Conservation (phyloP, 768 basidiomycete species). For the Boletus reticulatus region DNA sequence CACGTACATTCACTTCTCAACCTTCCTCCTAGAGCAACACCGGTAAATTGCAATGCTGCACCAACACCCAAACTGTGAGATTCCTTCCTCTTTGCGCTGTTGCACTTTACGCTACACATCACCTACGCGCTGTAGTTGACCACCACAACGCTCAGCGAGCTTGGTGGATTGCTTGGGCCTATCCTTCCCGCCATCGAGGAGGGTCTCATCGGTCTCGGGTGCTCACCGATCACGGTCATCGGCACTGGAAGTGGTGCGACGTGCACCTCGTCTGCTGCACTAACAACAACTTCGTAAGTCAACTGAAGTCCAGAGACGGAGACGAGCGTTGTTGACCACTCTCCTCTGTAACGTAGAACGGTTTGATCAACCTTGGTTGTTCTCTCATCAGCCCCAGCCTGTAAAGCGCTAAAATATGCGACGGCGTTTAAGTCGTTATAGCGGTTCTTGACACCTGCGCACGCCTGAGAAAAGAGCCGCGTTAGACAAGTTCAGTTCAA, state of each 20-base stretch:
- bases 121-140: neutral
- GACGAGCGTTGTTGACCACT: neutral
- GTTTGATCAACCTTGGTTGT: slow-evolving; percentile 7
- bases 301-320: too few species aligned
- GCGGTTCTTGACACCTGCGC: neutral
- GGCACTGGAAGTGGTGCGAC: neutral
- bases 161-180: slow-evolving; percentile 1
- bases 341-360: neutral
- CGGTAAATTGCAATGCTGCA: slow-evolving; percentile 12
- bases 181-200: neutral
- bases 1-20: too few species aligned
- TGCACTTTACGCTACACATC: too few species aligned
- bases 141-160: neutral
- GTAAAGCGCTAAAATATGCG: neutral
- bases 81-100: neutral
- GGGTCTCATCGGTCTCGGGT: slow-evolving; percentile 7
- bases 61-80: neutral
- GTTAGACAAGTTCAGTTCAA: too few species aligned
- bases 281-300: slow-evolving; percentile 10
- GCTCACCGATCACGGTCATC: neutral
- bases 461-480: too few species aligned
- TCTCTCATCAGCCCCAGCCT: too few species aligned
- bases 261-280: slow-evolving; percentile 20
- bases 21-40: slow-evolving; percentile 7
- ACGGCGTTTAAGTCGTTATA: neutral